These are phyloP conservation scores for Saccharomyces mikatae DNA, from an alignment of 805 yeast species.

Conservation along the genomic window DNA sequence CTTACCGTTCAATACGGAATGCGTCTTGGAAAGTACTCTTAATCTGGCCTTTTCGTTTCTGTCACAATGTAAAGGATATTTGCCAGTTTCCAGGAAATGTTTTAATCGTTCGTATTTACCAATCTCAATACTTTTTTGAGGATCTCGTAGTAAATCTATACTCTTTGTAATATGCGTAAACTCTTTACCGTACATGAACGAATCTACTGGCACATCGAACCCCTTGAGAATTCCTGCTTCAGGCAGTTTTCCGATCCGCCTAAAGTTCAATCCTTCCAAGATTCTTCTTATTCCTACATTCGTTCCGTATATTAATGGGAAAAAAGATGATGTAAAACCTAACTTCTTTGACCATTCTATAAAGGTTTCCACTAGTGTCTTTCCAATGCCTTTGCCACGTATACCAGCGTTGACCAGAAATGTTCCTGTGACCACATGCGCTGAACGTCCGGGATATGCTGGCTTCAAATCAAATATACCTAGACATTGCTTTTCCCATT, in stretches of 20 bases:
- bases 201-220: constrained; percentile 77
- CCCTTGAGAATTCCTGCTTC: constrained; percentile 88
- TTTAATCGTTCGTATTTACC: constrained; percentile 67
- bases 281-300: constrained; percentile 76
- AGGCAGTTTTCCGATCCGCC: constrained; percentile 68
- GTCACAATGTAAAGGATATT: constrained; percentile 75
- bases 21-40: constrained; percentile 65
- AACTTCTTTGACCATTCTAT: constrained; percentile 85
- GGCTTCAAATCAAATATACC: constrained; percentile 84
- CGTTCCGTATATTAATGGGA: constrained; percentile 82
- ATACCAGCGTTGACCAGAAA: constrained; percentile 89
- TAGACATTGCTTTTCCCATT: constrained; percentile 89
- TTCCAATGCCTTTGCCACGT: constrained; percentile 86
- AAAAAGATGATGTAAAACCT: constrained; percentile 77
- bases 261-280: constrained; percentile 69
- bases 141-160: constrained; percentile 25
- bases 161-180: constrained; percentile 42
- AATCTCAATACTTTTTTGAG: constrained; percentile 21
- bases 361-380: constrained; percentile 73
- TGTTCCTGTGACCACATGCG: constrained; percentile 87
- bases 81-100: constrained; percentile 72
- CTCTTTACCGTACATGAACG: constrained; percentile 76
- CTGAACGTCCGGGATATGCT: constrained; percentile 84
- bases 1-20: constrained; percentile 61
- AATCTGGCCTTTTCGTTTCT: constrained; percentile 83